Conservation (phyloP, 768 basidiomycete genomes). For the Tulasnella sp. region DNA sequence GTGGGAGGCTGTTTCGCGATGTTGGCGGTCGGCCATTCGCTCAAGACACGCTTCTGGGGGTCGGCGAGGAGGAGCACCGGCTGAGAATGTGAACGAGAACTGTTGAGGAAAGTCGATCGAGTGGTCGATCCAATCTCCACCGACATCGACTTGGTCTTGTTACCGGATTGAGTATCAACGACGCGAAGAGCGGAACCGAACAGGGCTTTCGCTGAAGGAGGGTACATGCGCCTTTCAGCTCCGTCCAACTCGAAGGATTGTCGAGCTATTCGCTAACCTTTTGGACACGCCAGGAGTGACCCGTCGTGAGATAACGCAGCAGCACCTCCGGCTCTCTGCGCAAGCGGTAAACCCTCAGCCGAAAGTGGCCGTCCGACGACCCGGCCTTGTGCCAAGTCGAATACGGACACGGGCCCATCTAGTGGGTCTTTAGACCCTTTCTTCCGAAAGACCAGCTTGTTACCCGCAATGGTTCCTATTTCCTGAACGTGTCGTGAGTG, state of each 20-base stretch:
- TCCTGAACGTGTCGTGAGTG: neutral
- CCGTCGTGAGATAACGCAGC: neutral
- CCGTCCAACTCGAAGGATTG: neutral
- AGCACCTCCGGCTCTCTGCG: neutral
- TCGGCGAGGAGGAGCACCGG: conserved; percentile 1
- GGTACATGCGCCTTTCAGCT: too few species aligned
- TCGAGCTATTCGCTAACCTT: neutral
- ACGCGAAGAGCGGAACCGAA: conserved; percentile 8
- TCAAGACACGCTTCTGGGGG: neutral
- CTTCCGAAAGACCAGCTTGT: neutral
- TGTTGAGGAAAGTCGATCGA: neutral
- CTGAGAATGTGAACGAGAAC: neutral
- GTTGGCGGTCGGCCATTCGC: neutral
- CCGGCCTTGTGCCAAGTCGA: neutral
- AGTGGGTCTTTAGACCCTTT: neutral
- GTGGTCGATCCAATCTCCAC: neutral
- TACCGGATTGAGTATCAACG: neutral
- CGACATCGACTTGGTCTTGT: conserved; percentile 2
- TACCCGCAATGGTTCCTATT: neutral
- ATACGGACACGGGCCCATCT: neutral
- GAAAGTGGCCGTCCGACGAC: neutral
- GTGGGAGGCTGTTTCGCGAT: neutral
- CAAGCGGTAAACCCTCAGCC: neutral
- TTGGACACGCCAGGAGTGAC: neutral
- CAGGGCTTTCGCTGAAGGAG: neutral